These are phyloP conservation scores for Blastocystis hominis DNA, from an alignment of 352 stramenopile genomes.

Conservation along the genomic window DNA sequence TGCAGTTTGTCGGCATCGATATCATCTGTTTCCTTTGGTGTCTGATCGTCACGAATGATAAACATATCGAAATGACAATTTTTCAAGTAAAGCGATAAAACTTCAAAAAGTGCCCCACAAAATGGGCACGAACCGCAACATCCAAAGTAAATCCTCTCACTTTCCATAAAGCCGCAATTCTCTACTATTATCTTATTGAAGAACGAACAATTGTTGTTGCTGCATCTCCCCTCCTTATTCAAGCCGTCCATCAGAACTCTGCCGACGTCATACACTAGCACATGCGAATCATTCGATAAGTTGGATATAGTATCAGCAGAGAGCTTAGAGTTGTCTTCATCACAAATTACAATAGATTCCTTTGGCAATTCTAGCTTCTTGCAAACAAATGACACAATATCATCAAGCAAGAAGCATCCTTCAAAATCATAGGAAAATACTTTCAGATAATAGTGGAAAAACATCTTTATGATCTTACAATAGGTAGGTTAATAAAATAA, in stretches of 20 bases:
- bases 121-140: background rate
- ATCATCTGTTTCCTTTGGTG: background rate
- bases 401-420: background rate
- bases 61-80: constrained; percentile 24
- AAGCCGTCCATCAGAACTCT: background rate
- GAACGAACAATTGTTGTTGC: background rate
- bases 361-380: background rate
- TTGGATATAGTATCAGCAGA: background rate
- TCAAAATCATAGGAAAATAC: background rate
- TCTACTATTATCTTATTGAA: background rate
- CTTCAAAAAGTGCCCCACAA: background rate
- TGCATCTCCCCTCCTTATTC: constrained; percentile 27
- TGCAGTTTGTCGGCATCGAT: background rate
- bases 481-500: too few relatives aligned
- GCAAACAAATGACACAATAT: background rate
- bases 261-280: constrained; percentile 3
- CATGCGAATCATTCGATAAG: background rate
- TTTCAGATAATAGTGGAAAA: background rate
- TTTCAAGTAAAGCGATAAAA: background rate
- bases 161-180: background rate
- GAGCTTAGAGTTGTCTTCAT: background rate
- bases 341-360: background rate
- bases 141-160: background rate
- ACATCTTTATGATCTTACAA: background rate
- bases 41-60: background rate